These are phyloP conservation scores for Trichoderma koningii DNA, from an alignment of 2,329 filamentous ascomycete species.

Conservation along the genomic window DNA sequence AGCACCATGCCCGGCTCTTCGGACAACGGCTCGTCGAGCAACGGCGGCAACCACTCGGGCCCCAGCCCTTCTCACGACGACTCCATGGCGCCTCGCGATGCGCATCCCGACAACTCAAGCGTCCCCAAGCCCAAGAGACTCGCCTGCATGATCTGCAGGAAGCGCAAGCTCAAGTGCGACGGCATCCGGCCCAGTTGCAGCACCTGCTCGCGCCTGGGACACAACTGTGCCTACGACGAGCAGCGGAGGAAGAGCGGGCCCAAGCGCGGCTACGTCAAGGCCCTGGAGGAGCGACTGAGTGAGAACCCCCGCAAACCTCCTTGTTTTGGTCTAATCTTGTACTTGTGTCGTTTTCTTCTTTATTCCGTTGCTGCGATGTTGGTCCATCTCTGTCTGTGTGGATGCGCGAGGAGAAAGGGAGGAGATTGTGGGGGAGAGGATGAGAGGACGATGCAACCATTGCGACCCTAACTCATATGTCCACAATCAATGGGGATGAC, in stretches of 20 bases:
- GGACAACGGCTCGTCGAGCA: slow-evolving; percentile 41
- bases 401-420: background rate
- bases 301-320: slow-evolving; percentile 41
- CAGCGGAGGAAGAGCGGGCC: slow-evolving; percentile 92
- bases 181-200: slow-evolving; percentile 81
- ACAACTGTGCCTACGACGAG: slow-evolving; percentile 89
- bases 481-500: background rate
- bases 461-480: background rate
- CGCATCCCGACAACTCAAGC: slow-evolving; percentile 53
- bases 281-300: slow-evolving; percentile 90
- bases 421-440: background rate
- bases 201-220: slow-evolving; percentile 82
- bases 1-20: slow-evolving; percentile 43
- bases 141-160: slow-evolving; percentile 91
- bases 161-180: slow-evolving; percentile 89
- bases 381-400: background rate
- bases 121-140: slow-evolving; percentile 86
- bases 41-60: slow-evolving; percentile 37
- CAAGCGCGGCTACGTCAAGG: slow-evolving; percentile 92
- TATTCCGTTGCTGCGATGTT: background rate
- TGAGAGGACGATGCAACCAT: background rate
- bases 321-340: background rate
- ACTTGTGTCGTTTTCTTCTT: background rate
- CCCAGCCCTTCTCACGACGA: slow-evolving; percentile 41
- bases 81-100: slow-evolving; percentile 43